Evolutionary conservation across 2,329 filamentous ascomycete species (phyloP).

Genomic region (Diaporthe longicolla): DNA sequence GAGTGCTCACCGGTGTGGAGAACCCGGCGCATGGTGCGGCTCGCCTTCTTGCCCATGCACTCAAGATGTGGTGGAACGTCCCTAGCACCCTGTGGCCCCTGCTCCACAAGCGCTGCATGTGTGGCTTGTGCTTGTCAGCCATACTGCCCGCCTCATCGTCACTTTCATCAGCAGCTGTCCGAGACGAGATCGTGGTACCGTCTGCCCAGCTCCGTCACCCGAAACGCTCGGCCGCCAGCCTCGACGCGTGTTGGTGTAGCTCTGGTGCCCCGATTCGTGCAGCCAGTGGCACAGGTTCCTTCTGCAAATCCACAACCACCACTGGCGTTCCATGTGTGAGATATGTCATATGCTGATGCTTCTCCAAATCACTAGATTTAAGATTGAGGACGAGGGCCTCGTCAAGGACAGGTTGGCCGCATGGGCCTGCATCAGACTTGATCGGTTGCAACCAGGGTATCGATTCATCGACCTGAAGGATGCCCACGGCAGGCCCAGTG

Average conservation of each 20-base stretch:
- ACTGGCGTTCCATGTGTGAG: background rate
- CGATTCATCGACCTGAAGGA: slow-evolving; percentile 67
- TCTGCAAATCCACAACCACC: background rate
- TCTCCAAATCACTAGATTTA: slow-evolving; percentile 59
- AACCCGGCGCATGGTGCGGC: slow-evolving; percentile 24
- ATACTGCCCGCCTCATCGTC: slow-evolving; percentile 39
- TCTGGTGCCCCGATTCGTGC: slow-evolving; percentile 42
- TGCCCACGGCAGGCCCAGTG: slow-evolving; percentile 58
- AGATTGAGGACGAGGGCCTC: slow-evolving; percentile 64
- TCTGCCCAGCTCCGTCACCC: background rate
- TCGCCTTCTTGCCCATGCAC: slow-evolving; percentile 29
- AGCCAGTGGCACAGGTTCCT: slow-evolving; percentile 35
- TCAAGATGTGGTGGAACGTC: slow-evolving; percentile 30
- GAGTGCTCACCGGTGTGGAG: slow-evolving; percentile 39
- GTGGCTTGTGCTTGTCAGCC: slow-evolving; percentile 30
- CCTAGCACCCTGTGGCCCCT: slow-evolving; percentile 2
- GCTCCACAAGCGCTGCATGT: slow-evolving; percentile 34
- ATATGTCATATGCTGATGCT: slow-evolving; percentile 30
- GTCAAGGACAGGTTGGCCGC: slow-evolving; percentile 59
- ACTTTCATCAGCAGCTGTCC: slow-evolving; percentile 12
- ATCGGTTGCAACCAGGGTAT: slow-evolving; percentile 69
- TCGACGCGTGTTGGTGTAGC: slow-evolving; percentile 35
- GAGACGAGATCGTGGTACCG: slow-evolving; percentile 35
- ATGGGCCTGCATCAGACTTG: slow-evolving; percentile 73
- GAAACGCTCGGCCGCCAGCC: background rate